Evolutionary conservation across 1,284 basidiomycete species (phyloP).

Genomic region (Tylopilus orsonianus): DNA sequence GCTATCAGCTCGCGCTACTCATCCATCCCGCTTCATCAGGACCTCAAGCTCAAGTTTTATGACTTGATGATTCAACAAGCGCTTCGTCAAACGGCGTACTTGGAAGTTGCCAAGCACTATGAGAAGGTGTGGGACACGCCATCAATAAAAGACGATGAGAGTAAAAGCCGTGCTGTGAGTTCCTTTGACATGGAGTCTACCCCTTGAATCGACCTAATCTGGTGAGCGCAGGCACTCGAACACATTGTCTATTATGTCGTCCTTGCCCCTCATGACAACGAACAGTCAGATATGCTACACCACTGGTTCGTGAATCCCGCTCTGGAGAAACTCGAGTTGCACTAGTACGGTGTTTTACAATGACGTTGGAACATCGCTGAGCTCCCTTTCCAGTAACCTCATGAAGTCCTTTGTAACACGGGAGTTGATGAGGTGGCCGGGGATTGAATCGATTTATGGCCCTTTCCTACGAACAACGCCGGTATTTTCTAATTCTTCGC

Average conservation of each 20-base stretch:
- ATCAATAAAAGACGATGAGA: constrained; percentile 80
- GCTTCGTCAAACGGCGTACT: constrained; percentile 80
- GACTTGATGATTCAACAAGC: constrained; percentile 96
- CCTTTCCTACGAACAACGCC: constrained; percentile 77
- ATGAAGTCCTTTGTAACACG: constrained; percentile 96
- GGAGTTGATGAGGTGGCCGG: constrained; percentile 98
- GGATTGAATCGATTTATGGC: constrained; percentile 91
- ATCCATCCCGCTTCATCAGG: constrained; percentile 48
- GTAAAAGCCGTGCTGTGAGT: constrained; percentile 74
- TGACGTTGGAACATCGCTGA: constrained; percentile 7
- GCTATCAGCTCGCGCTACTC: neutral
- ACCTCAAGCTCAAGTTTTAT: constrained; percentile 95
- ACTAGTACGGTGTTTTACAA: constrained; percentile 63
- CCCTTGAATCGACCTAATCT: constrained; percentile 7
- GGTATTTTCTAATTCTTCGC: constrained; percentile 78
- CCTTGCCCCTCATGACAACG: constrained; percentile 92
- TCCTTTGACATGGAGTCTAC: neutral
- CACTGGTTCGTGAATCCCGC: constrained; percentile 80
- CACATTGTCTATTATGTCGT: constrained; percentile 96
- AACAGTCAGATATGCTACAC: constrained; percentile 96
- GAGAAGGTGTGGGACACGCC: constrained; percentile 97
- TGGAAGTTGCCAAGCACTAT: constrained; percentile 95
- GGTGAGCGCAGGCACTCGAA: constrained; percentile 70
- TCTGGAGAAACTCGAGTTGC: constrained; percentile 78
- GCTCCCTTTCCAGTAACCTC: constrained; percentile 66